phyloP scores from a whole-genome alignment of 2,329 filamentous ascomycete species.

The Achaetomium macrosporum region DNA sequence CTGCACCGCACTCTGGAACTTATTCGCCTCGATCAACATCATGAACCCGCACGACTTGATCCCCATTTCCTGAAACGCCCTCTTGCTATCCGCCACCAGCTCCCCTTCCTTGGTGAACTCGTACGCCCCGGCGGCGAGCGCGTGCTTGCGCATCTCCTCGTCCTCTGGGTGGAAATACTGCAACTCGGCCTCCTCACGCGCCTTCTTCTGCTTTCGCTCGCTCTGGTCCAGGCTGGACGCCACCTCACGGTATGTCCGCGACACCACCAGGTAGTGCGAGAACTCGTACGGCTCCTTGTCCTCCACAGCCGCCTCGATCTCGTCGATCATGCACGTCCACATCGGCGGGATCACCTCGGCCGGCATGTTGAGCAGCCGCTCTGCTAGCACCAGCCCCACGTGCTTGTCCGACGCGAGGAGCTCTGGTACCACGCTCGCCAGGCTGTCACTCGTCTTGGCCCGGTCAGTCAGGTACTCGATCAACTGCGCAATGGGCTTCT shows the following conservation, averaged over 20 bases:
- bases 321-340: slow-evolving; percentile 90
- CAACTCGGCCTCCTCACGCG: slow-evolving; percentile 52
- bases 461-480: slow-evolving; percentile 63
- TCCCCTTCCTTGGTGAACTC: slow-evolving; percentile 78
- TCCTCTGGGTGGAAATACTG: slow-evolving; percentile 98
- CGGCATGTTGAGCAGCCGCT: slow-evolving; percentile 96
- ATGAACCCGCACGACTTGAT: slow-evolving; percentile 78
- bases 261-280: slow-evolving; percentile 85
- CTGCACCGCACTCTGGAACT: slow-evolving; percentile 70
- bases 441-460: slow-evolving; percentile 45
- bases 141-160: slow-evolving; percentile 76
- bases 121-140: slow-evolving; percentile 63
- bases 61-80: slow-evolving; percentile 90
- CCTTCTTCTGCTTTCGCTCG: slow-evolving; percentile 62
- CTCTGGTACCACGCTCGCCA: slow-evolving; percentile 51
- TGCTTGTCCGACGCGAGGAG: slow-evolving; percentile 51
- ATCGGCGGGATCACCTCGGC: slow-evolving; percentile 85
- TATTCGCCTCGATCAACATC: slow-evolving; percentile 76
- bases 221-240: slow-evolving; percentile 69
- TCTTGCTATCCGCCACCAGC: slow-evolving; percentile 79
- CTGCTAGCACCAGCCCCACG: slow-evolving; percentile 81
- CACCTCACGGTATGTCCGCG: slow-evolving; percentile 88
- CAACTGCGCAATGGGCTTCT: slow-evolving; percentile 64
- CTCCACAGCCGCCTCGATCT: slow-evolving; percentile 80
- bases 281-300: slow-evolving; percentile 91